A percentile compares a stretch with the other conserved stretches of the same genome.
Evolutionary conservation across 2,329 filamentous ascomycete species (phyloP).

Genomic region (Neospermospora avenae): DNA sequence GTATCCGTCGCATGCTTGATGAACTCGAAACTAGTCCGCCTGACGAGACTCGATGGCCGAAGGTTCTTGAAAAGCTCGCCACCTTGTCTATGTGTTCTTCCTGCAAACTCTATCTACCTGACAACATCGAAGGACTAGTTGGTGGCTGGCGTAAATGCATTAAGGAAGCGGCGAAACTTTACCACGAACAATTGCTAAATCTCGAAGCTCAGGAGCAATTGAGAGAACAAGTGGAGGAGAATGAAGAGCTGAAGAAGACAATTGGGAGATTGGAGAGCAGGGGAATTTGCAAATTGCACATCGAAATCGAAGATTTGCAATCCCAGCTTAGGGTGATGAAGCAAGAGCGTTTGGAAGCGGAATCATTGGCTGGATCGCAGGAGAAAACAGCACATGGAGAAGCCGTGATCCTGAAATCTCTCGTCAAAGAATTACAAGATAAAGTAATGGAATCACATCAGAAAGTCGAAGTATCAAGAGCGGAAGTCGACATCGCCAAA

Average conservation of each 20-base stretch:
- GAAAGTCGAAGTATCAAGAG: too few relatives aligned
- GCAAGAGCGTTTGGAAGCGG: not conserved
- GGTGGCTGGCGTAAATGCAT: not conserved
- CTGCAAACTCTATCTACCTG: not conserved
- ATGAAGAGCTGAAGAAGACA: not conserved
- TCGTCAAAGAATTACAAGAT: too few relatives aligned
- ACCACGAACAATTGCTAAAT: not conserved
- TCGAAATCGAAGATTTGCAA: not conserved
- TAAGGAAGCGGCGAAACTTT: not conserved
- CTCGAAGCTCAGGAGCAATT: not conserved
- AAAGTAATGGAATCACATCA: too few relatives aligned
- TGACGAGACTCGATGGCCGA: not conserved
- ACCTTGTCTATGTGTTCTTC: not conserved
- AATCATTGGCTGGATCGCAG: not conserved
- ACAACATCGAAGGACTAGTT: not conserved
- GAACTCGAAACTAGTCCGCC: not conserved
- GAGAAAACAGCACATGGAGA: not conserved
- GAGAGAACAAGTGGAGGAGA: not conserved
- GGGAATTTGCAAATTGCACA: not conserved
- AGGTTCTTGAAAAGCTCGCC: not conserved
- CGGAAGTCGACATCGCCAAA: too few relatives aligned
- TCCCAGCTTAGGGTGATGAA: not conserved
- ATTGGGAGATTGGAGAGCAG: not conserved
- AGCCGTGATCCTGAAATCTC: not conserved
- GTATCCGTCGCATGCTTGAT: not conserved